Evolutionary conservation across 306 rosid species (phyloP), one percentile per base, ranked within the genome.

Genomic region (Prunus padus): DNA sequence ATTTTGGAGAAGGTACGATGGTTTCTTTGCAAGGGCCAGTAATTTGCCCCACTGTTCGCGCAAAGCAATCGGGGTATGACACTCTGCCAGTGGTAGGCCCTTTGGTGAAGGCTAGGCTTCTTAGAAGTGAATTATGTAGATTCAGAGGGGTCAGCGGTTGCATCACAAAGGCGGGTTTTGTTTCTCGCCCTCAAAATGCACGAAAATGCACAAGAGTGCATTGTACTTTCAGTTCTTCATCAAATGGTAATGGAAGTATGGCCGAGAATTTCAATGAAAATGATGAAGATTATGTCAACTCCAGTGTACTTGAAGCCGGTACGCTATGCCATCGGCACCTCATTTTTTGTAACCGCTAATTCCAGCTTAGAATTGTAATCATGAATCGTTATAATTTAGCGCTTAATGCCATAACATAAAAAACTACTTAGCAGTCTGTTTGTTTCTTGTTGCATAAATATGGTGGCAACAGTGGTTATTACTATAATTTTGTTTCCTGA

Each of bases 271-370:
- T 95, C 81, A 80, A 92, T 73, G 93, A 89, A 82, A 92, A 92
- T 5, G 96, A 95, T 80, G 97, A 85, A 69, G 97, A 95, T 71
- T 95, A 95, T 75, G 93, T 95, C 57, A 85, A 88, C 75, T 90
- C 99, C 26, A 95, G 90, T 61, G 89, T 95, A 69, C 77, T 90
- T 54, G 99, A 95, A 84, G 99, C 99, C 33, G 97, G 99, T 95
- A 89, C 74, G 94, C 70, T 83, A 77, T 80, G 56, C 66, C 56
- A 65, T 60, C 67, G 69, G 57, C 63, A 12, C 62, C 11, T 19
- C 23, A 22, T 70, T n/a, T 50, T 61, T 74, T 73, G 51, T 47
- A 61, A 67, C 19, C 76, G 26, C 52, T 22, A 15, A 45, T 15
- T 52, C 16, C 75, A 18, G 9, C 33, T 14, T 8, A n/a, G 9